Evolutionary conservation across 768 basidiomycete genomes (phyloP).

Genomic region (Paxillus rubicundulus): DNA sequence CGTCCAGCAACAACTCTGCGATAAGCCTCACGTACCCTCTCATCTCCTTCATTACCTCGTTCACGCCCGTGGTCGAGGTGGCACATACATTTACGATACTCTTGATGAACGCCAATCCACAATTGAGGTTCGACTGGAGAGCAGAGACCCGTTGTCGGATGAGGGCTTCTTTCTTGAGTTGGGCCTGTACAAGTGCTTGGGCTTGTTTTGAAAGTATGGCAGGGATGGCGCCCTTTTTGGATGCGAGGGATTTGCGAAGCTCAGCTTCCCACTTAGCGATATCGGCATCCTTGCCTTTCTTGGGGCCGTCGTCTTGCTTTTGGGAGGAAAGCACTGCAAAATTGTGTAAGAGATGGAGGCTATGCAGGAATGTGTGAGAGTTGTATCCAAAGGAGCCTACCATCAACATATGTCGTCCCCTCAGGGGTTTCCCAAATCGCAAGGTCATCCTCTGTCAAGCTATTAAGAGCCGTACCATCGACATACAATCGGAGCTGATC

Average conservation of each 20-base stretch:
- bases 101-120: slow-evolving; percentile 68
- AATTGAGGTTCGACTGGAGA: slow-evolving; percentile 53
- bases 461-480: slow-evolving; percentile 52
- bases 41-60: slow-evolving; percentile 41
- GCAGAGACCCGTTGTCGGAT: slow-evolving; percentile 58
- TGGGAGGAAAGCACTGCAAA: slow-evolving; percentile 59
- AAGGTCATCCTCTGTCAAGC: slow-evolving; percentile 69
- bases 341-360: not conserved
- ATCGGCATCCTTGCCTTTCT: slow-evolving; percentile 85
- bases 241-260: slow-evolving; percentile 78
- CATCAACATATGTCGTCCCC: slow-evolving; percentile 79
- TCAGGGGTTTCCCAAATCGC: slow-evolving; percentile 86
- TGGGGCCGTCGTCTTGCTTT: slow-evolving; percentile 47
- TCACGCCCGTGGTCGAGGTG: not conserved
- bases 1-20: slow-evolving; percentile 59
- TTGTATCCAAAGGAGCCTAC: slow-evolving; percentile 34
- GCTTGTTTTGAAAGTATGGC: slow-evolving; percentile 77
- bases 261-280: slow-evolving; percentile 96
- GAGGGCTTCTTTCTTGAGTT: slow-evolving; percentile 74
- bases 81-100: slow-evolving; percentile 54
- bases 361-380: too few species aligned
- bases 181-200: slow-evolving; percentile 76
- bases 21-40: slow-evolving; percentile 55
- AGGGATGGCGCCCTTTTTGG: slow-evolving; percentile 62
- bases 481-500: slow-evolving; percentile 66